A percentile compares a stretch with the other conserved stretches of the same genome.
Evolutionary conservation across 1,284 basidiomycete genomes (phyloP).

Genomic region (Ustilago trichophora): DNA sequence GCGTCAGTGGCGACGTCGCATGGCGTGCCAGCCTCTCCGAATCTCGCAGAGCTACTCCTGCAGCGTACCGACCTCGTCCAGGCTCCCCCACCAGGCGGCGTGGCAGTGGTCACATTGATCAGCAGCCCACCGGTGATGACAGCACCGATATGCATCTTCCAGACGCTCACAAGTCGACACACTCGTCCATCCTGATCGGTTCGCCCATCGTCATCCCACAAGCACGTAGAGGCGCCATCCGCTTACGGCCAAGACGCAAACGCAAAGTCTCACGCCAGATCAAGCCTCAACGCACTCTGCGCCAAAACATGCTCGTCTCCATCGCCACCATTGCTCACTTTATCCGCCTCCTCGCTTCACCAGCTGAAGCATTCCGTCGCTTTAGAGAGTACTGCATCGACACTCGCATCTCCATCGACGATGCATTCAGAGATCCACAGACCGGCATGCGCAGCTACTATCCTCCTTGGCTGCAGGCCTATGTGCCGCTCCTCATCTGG

Average conservation of each 20-base stretch:
- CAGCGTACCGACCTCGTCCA: conserved; percentile 50
- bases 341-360: conserved; percentile 30
- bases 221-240: conserved; percentile 52
- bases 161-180: conserved; percentile 22
- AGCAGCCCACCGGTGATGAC: conserved; percentile 25
- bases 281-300: conserved; percentile 21
- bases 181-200: conserved; percentile 49
- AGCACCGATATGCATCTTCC: conserved; percentile 37
- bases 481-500: conserved; percentile 66
- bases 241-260: conserved; percentile 23
- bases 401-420: conserved; percentile 47
- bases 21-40: conserved; percentile 39
- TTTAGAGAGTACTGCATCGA: conserved; percentile 39
- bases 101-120: conserved; percentile 23
- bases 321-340: conserved; percentile 18
- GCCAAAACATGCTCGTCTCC: conserved; percentile 23
- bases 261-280: conserved; percentile 14
- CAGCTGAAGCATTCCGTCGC: conserved; percentile 32
- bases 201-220: conserved; percentile 58
- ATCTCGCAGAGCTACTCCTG: conserved; percentile 41
- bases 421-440: conserved; percentile 59
- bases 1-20: conserved; percentile 14
- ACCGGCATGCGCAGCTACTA: conserved; percentile 56
- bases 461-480: conserved; percentile 65
- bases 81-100: conserved; percentile 22